Evolutionary conservation across 1,284 basidiomycete genomes (phyloP).

Genomic region (Cerioporus squamosus): DNA sequence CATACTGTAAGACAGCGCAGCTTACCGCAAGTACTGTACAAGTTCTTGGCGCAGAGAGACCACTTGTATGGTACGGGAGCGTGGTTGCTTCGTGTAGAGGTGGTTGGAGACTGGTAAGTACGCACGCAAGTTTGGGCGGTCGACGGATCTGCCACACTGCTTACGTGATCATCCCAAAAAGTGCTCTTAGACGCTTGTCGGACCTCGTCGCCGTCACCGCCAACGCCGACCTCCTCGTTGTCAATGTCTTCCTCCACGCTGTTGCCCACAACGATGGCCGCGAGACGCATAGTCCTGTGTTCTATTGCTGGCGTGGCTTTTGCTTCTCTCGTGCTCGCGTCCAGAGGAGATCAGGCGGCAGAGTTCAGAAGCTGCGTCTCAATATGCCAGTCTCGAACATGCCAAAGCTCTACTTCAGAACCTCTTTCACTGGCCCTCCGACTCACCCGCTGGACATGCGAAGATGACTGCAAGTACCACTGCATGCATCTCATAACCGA

Average conservation of each 20-base stretch:
- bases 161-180: conserved; percentile 19
- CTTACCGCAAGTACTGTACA: no score
- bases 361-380: conserved; percentile 34
- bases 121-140: conserved; percentile 1
- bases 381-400: conserved; percentile 28
- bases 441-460: conserved; percentile 77
- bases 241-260: not conserved
- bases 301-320: conserved; percentile 10
- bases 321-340: conserved; percentile 21
- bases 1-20: not conserved
- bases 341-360: conserved; percentile 38
- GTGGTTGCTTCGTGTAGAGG: not conserved
- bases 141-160: conserved; percentile 25
- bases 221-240: not conserved
- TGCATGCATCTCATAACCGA: conserved; percentile 89
- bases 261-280: not conserved
- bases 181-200: not conserved
- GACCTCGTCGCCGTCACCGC: not conserved
- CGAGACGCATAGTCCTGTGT: not conserved
- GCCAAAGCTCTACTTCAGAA: conserved; percentile 6
- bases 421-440: conserved; percentile 51
- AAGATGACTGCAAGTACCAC: conserved; percentile 86
- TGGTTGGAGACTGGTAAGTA: not conserved
- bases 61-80: no score
- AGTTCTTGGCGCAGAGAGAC: no score